Conservation (phyloP, 768 basidiomycete species). For the Boletus subparvulus region DNA sequence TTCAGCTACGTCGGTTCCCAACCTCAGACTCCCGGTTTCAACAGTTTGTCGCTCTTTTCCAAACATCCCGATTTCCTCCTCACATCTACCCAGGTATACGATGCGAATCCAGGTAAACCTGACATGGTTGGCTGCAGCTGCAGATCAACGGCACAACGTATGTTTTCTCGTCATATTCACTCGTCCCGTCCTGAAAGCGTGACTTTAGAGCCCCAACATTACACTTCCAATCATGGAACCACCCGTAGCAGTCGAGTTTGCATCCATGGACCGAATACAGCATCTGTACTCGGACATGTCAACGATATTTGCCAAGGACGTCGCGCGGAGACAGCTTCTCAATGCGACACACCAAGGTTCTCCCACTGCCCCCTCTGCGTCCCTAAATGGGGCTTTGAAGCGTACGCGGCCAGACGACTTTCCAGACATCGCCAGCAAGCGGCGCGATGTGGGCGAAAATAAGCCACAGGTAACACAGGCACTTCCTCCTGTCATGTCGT, state of each 20-base stretch:
- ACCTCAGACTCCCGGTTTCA: slow-evolving; percentile 50
- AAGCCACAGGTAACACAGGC: slow-evolving; percentile 49
- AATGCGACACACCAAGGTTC: slow-evolving; percentile 30
- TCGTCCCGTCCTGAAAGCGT: slow-evolving; percentile 6
- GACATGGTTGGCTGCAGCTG: slow-evolving; percentile 66
- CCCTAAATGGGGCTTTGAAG: slow-evolving; percentile 45
- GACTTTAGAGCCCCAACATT: slow-evolving; percentile 33
- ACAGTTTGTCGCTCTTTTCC: slow-evolving; percentile 45
- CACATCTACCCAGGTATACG: slow-evolving; percentile 48
- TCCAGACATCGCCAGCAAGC: slow-evolving; percentile 51
- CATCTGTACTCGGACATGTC: slow-evolving; percentile 65
- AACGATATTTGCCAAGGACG: slow-evolving; percentile 59
- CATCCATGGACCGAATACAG: slow-evolving; percentile 58
- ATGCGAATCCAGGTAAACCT: slow-evolving; percentile 68
- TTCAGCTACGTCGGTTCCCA: slow-evolving; percentile 53
- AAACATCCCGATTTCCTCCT: slow-evolving; percentile 4
- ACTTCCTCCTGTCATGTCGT: slow-evolving; percentile 24
- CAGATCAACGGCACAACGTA: slow-evolving; percentile 56
- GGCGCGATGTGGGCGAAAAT: slow-evolving; percentile 67
- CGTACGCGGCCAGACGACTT: slow-evolving; percentile 60
- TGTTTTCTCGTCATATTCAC: slow-evolving; percentile 14
- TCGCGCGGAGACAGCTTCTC: slow-evolving; percentile 43
- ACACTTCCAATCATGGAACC: slow-evolving; percentile 59
- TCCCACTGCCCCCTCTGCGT: slow-evolving; percentile 5
- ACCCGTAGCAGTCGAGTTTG: slow-evolving; percentile 50